phyloP scores from a whole-genome alignment of 305 asterid genomes.

The Fraxinus albicans region DNA sequence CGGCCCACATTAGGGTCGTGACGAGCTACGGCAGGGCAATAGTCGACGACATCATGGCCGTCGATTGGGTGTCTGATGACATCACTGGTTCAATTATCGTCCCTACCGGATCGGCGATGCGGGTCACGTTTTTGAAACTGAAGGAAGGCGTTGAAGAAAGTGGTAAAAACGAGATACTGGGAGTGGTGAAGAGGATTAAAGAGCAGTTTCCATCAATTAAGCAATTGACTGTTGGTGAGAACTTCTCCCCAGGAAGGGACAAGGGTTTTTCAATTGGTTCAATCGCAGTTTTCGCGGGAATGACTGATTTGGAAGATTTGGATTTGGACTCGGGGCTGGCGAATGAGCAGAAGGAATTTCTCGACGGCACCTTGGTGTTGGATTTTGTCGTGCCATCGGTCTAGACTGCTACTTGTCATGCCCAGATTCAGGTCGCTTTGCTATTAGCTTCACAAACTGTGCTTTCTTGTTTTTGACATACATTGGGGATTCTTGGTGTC shows the following conservation, averaged over 20 bases:
- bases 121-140: conserved; percentile 62
- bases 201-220: conserved; percentile 48
- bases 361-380: conserved; percentile 60
- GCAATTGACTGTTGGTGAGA: conserved; percentile 74
- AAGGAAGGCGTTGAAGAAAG: conserved; percentile 58
- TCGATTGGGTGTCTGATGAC: conserved; percentile 68
- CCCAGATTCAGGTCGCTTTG: not conserved
- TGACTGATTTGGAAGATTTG: conserved; percentile 53
- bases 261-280: conserved; percentile 81
- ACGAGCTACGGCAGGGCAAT: conserved; percentile 47
- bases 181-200: conserved; percentile 45
- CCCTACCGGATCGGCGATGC: conserved; percentile 59
- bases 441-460: not conserved
- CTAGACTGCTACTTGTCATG: not conserved
- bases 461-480: not conserved
- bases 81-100: conserved; percentile 36
- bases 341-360: conserved; percentile 53
- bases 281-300: conserved; percentile 56
- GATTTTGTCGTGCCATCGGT: conserved; percentile 32
- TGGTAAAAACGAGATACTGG: conserved; percentile 49
- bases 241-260: conserved; percentile 74
- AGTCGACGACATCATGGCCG: conserved; percentile 73
- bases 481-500: not conserved
- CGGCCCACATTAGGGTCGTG: conserved; percentile 65
- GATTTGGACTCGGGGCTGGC: conserved; percentile 44